Evolutionary conservation across 1,284 basidiomycete species (phyloP).

Genomic region (Mycosarcoma maydis): DNA sequence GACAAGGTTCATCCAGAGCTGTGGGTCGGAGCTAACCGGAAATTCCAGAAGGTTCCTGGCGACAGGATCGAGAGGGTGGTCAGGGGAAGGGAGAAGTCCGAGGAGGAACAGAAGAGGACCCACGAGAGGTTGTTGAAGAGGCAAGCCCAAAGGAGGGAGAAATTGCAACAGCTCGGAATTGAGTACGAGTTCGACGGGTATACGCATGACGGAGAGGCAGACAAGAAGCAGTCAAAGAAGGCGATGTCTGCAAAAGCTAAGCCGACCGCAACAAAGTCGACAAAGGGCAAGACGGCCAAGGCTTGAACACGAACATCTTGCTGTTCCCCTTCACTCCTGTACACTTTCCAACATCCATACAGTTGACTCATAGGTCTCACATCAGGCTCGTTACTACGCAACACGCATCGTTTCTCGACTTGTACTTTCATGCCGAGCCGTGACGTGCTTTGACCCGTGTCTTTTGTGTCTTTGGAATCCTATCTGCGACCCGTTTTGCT

Average conservation of each 20-base stretch:
- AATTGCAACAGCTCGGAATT: constrained; percentile 83
- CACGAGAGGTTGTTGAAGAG: constrained; percentile 79
- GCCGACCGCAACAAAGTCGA: no score
- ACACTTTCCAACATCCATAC: no score
- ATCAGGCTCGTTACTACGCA: no score
- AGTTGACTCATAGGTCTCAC: no score
- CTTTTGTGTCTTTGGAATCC: no score
- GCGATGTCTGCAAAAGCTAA: constrained; percentile 2
- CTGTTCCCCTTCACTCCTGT: neutral
- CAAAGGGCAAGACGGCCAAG: constrained; percentile 17
- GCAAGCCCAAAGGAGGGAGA: constrained; percentile 80
- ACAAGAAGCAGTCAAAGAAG: constrained; percentile 6
- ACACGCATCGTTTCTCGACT: neutral
- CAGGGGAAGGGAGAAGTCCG: constrained; percentile 80
- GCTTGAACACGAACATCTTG: neutral
- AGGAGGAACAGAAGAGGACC: constrained; percentile 76
- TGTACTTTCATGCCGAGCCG: no score
- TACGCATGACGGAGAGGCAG: constrained; percentile 13
- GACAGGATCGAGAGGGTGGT: constrained; percentile 76
- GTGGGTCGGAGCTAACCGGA: constrained; percentile 96
- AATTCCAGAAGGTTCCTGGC: constrained; percentile 81
- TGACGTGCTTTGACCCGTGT: no score
- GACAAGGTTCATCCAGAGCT: constrained; percentile 90
- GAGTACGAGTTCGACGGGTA: constrained; percentile 83
- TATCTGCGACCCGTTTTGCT: neutral